Evolutionary conservation across 108 stramenopile genomes (phyloP).

Genomic region (Discostella stelligeroides): DNA sequence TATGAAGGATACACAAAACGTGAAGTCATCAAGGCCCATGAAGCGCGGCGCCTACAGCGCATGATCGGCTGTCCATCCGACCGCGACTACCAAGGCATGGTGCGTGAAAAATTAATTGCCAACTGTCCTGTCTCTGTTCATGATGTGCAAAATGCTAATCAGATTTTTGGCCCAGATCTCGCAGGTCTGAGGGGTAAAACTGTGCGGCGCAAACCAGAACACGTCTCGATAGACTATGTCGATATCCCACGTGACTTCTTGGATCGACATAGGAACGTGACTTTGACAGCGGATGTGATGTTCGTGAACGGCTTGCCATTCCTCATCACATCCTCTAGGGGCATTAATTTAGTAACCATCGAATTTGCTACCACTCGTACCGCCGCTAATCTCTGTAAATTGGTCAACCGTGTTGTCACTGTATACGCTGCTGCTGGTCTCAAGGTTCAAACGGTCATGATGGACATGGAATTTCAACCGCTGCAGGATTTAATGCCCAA

Average conservation of each 20-base stretch:
- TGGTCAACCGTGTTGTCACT: background rate
- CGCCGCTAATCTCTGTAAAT: background rate
- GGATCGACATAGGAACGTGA: constrained; percentile 28
- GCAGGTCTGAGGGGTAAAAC: constrained; percentile 27
- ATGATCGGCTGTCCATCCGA: constrained; percentile 11
- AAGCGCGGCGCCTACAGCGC: background rate
- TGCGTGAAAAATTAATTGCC: constrained; percentile 4
- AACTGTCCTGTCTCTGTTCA: constrained; percentile 42
- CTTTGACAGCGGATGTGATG: constrained; percentile 44
- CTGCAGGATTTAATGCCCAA: background rate
- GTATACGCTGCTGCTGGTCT: constrained; percentile 27
- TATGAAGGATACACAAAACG: constrained; percentile 10
- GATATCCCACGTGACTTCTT: constrained; percentile 28
- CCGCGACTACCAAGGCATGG: constrained; percentile 4
- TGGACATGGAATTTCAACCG: constrained; percentile 26
- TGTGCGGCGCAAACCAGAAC: background rate
- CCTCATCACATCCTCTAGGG: constrained; percentile 25
- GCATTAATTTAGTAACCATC: constrained; percentile 24
- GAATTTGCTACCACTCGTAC: constrained; percentile 7
- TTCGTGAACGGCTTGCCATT: constrained; percentile 38
- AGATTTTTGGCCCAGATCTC: constrained; percentile 42
- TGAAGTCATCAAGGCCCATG: constrained; percentile 5
- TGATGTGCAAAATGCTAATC: constrained; percentile 31
- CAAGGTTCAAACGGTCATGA: constrained; percentile 6
- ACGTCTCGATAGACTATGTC: constrained; percentile 2